Evolutionary conservation across 192 early-diverging fungal genomes (phyloP), one percentile per base, ranked within the genome.

Genomic region (Backusella luteola): DNA sequence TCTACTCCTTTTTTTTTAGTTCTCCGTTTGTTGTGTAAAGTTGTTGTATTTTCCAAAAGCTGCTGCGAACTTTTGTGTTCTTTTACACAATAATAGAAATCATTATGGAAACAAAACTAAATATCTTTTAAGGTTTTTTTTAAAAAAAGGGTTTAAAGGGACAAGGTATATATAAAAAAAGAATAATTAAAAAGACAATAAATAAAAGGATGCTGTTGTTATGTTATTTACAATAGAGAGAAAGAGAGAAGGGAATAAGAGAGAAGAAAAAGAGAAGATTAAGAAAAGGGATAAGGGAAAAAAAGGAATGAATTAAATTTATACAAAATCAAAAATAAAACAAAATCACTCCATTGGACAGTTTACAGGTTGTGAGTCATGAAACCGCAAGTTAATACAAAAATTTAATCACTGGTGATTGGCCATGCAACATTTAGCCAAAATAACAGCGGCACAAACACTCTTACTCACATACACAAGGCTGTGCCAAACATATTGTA

Each of bases 61-160:
- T 29, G 21, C 26, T 63, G 23, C 12, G 3, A 63, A 63, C 56
- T 29, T 63, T 63, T 63, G 56, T 26, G 26, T 19, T 63, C 23
- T 29, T 63, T 63, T 63, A 63, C 56, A 63, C 56, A 63, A 63
- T 63, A 63, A 69, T 21, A 69, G 34, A 69, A 69, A 69, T 21
- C 34, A 36, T 36, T 4, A 36, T 39, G 17, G 21, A 69, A 69
- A 69, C 34, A 69, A 69, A 69, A 21, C 34, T 23, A 69, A 21
- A 69, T 23, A 39, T 35, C 36, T 21, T 39, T 19, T 1, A 19
- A 39, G 35, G 35, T 23, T 69, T 39, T 38, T 21, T 38, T 17
- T 23, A 35, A 67, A 35, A 34, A 69, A 41, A 41, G 68, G 34
- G 68, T 39, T 69, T 39, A n/a, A 29, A 68, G 67, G 67, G 67